These are phyloP conservation scores for Escovopsis sp. DNA, from an alignment of 2,329 filamentous ascomycete species.

Conservation along the genomic window DNA sequence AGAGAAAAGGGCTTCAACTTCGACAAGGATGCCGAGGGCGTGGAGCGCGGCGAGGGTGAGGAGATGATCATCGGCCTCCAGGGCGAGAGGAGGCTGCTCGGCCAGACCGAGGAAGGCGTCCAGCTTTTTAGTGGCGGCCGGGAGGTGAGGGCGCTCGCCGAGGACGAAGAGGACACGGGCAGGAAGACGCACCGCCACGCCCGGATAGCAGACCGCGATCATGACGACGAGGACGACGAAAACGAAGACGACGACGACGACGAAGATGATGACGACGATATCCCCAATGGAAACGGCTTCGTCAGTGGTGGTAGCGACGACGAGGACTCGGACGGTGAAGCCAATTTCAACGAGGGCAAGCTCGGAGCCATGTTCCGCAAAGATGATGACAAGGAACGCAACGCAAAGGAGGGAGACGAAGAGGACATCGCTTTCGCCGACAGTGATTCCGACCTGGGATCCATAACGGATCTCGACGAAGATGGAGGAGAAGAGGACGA, in stretches of 20 bases:
- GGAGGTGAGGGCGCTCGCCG: slow-evolving; percentile 42
- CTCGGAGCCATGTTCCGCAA: slow-evolving; percentile 46
- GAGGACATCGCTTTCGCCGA: slow-evolving; percentile 84
- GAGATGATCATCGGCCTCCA: slow-evolving; percentile 88
- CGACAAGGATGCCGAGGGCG: slow-evolving; percentile 45
- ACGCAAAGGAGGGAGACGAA: slow-evolving; percentile 36
- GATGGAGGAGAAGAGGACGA: slow-evolving; percentile 30
- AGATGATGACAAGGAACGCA: slow-evolving; percentile 31
- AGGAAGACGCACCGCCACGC: slow-evolving; percentile 43
- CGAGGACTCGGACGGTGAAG: slow-evolving; percentile 34
- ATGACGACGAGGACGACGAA: slow-evolving; percentile 40
- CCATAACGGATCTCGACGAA: slow-evolving; percentile 46
- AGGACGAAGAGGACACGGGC: slow-evolving; percentile 30
- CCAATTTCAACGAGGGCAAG: slow-evolving; percentile 43
- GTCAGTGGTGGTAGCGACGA: slow-evolving; percentile 38
- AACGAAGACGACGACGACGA: slow-evolving; percentile 37
- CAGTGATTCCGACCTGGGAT: slow-evolving; percentile 91
- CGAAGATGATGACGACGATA: slow-evolving; percentile 34
- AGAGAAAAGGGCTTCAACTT: slow-evolving; percentile 63
- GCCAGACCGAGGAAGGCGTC: slow-evolving; percentile 67
- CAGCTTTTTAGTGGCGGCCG: slow-evolving; percentile 72
- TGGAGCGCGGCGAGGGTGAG: slow-evolving; percentile 80
- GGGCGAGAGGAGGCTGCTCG: slow-evolving; percentile 64
- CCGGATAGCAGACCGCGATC: slow-evolving; percentile 44
- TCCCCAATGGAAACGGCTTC: slow-evolving; percentile 32